Evolutionary conservation across 768 basidiomycete genomes (phyloP).

Genomic region (Termitomyces sp.): DNA sequence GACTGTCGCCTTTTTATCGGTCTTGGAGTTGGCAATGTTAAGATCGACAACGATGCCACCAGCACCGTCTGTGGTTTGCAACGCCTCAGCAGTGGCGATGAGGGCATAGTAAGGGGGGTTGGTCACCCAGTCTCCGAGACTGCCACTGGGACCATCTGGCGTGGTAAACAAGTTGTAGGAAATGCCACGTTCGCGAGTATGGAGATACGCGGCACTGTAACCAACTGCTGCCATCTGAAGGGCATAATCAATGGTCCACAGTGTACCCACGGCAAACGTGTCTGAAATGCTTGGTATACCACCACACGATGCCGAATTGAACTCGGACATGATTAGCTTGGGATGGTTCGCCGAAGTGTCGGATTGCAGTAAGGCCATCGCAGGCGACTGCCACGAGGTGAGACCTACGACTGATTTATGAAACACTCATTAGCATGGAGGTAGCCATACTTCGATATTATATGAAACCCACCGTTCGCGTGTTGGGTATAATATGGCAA

Average conservation of each 20-base stretch:
- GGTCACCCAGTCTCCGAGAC: conserved; percentile 41
- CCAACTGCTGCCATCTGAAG: conserved; percentile 48
- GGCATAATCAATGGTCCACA: conserved; percentile 53
- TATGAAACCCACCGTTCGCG: conserved; percentile 35
- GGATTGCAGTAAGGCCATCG: conserved; percentile 30
- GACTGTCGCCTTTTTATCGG: conserved; percentile 33
- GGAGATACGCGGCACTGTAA: conserved; percentile 46
- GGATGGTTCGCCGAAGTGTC: conserved; percentile 27
- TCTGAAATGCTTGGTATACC: conserved; percentile 47
- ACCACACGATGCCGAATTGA: conserved; percentile 52
- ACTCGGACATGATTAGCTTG: conserved; percentile 49
- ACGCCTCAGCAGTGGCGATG: conserved; percentile 41
- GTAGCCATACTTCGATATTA: not conserved
- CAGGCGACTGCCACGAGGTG: conserved; percentile 45
- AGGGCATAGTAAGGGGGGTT: conserved; percentile 49
- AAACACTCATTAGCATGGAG: not conserved
- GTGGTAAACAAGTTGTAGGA: conserved; percentile 49
- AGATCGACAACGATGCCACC: conserved; percentile 39
- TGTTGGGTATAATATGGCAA: conserved; percentile 44
- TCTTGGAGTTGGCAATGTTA: conserved; percentile 35
- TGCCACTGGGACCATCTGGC: conserved; percentile 30
- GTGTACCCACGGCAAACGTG: conserved; percentile 45
- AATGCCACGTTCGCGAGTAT: conserved; percentile 51
- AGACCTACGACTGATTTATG: conserved; percentile 30
- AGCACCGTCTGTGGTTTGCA: conserved; percentile 36